Base-by-base conservation (phyloP, 2,329 filamentous ascomycete genomes). In the Neodidymelliopsis sp. region DNA sequence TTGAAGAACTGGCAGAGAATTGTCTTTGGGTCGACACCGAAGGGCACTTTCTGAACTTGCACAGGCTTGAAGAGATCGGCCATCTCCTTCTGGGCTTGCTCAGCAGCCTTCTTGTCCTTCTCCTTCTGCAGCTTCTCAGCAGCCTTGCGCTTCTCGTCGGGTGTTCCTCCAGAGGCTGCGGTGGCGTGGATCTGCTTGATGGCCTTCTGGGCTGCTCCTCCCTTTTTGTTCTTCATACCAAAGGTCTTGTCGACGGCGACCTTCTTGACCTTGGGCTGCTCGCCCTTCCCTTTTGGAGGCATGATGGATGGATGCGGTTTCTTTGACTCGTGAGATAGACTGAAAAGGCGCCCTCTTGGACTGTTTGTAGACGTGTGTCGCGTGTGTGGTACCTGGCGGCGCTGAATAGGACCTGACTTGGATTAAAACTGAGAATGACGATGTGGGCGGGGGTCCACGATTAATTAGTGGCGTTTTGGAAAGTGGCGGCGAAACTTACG, bases 181-280 rank as follows among this genome's bases (percentile, higher is more conserved):
- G 88, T 85, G 41, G 86, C 83, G 65, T 63, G 59, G 73, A 99
- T 84, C 66, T 91, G 89, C 50, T 89, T 87, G 71, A 99, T 97
- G 63, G 92, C 85, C 76, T 87, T 96, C 77, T 97, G 90, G 45
- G 91, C 93, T 41, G 85, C 87, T 48, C 85, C 88, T 62, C 94
- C 94, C 82, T 97, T 99, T 81, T 99, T 99, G 73, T 99, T 99
- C 79, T 99, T 99, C 94, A 99, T 97, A 66, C 94, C 94, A 81
- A 99, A 99, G 37, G 94, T 96, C 79, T 93, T 94, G 81, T 99
- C 94, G 56, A 94, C 91, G 57, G 91, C 89, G 33, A 80, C 67
- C 77, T 91, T 91, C 63, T 73, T 71, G 60, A 75, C 73, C 67
- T 78, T 77, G 48, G 77, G 75, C 57, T 75, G 71, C 37, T 75